Evolutionary conservation across 106 monocot species (phyloP), one percentile per base, ranked within the genome.

Genomic region (Iris macrosiphon): DNA sequence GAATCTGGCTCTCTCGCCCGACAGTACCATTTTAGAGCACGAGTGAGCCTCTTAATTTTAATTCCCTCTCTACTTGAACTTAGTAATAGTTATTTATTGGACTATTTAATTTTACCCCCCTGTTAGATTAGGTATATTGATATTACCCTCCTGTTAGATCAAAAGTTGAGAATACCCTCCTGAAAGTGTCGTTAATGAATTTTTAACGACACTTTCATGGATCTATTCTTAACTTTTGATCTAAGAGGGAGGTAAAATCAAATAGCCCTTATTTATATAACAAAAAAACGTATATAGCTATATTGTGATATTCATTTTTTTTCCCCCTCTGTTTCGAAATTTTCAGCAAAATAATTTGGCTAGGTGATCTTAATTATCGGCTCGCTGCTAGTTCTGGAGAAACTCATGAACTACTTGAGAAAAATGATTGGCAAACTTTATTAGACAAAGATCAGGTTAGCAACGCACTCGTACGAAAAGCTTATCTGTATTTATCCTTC

Each of bases 331-430:
- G n/a, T n/a, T n/a, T n/a, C n/a, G n/a, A n/a, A n/a, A n/a, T 62
- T 20, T 62, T 43, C 75, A 88, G 87, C 30, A 78, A 84, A 61
- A 57, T 93, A 0, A 81, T 93, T 55, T 93, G 93, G 93, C 77
- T 93, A 8, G 93, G 93, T 0, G 93, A 93, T 61, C 74, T 93
- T 1, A 93, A 93, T 22, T 93, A 93, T 29, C 52, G 93, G 0
- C 63, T 93, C 1, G 56, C 63, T 0, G 11, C 77, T 1, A 53
- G 59, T 24, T 56, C 45, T 62, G 21, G 62, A 16, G 75, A 75
- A 23, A 75, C 66, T 3, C 50, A 56, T 17, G 75, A 80, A n/a
- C 47, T 80, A 33, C 31, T 88, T 4, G 56, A 61, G 45, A 69
- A 32, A 51, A 77, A 77, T 8, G 77, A 84, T 15, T 93, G 93